Conservation (phyloP, 164 flowering plant species). For the Vitis rupestris region DNA sequence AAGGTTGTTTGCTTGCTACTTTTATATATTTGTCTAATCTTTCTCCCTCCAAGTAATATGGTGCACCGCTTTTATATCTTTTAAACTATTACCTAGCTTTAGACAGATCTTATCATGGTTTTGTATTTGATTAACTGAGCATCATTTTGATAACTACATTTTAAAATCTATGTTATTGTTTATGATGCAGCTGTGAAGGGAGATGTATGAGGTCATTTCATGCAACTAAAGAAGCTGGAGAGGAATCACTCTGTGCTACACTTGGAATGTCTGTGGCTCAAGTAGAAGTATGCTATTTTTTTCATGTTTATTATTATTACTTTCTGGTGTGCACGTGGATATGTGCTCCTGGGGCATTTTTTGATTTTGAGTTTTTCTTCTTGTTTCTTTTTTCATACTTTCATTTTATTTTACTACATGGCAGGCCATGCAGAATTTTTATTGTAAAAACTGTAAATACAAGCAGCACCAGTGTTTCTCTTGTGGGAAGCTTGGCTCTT, state of each 20-base stretch:
- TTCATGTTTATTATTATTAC: background rate
- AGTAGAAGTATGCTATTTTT: slow-evolving; percentile 46
- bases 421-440: slow-evolving; percentile 57
- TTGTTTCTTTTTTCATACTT: background rate
- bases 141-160: background rate
- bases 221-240: slow-evolving; percentile 56
- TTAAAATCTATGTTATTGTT: background rate
- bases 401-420: background rate
- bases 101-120: too few species aligned
- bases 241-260: slow-evolving; percentile 49
- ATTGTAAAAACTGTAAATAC: slow-evolving; percentile 68
- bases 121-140: background rate
- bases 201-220: slow-evolving; percentile 87
- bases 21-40: too few species aligned
- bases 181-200: slow-evolving; percentile 74
- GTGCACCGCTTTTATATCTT: too few species aligned
- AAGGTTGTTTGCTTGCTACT: too few species aligned
- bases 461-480: slow-evolving; percentile 77
- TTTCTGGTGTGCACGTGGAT: background rate
- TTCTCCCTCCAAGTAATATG: too few species aligned
- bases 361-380: background rate
- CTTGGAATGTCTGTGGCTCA: slow-evolving; percentile 50
- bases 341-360: background rate
- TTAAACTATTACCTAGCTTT: too few species aligned
- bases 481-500: slow-evolving; percentile 81